Base-by-base conservation (phyloP, 2,329 filamentous ascomycete species). In the Arthrobotrys conoides region DNA sequence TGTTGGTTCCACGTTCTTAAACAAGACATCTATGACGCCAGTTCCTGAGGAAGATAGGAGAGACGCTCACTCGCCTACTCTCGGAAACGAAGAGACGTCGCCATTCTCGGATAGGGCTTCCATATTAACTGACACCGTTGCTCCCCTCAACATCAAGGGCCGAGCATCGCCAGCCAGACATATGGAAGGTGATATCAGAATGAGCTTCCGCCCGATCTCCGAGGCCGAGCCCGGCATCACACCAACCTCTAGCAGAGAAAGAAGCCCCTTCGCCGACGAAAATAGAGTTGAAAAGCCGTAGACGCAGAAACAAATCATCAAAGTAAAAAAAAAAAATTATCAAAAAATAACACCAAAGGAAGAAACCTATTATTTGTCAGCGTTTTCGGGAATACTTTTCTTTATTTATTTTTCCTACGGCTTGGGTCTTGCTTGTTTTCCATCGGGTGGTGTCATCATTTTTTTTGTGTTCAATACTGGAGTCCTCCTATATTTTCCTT, bases 1-100 rank as follows among this genome's bases (percentile, higher is more conserved):
- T 82, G 89, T 92, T 71, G 90, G 90, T 18, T 90, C 90, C 20
- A 91, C 90, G 0, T 91, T 91, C 83, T 85, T 92, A 81, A 91
- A 90, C 85, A 90, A 88, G 33, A 79, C 77, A 72, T 71, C 59
- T 18, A 79, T 78, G 80, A 71, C 69, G 5, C 51, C 75, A 20
- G 75, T 75, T 41, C 57, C 70, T 16, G 71, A 80, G 64, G 75
- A 79, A 49, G 65, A 70, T n/a, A 68, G 46, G 18, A 44, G 46
- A 12, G 61, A 57, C 8, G 36, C 22, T 16, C 36, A 49, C 16
- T 71, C 73, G 3, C 57, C 57, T 12, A 38, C 59, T 16, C 51
- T 51, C n/a, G 49, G 57, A 18, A 63, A 68, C 18, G 67, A 77
- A 41, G 68, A 66, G 14, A n/a, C 24, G 5, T 72, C 69, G 14